Evolutionary conservation across 176 grass and related monocot species (phyloP).

Genomic region (Otatea glauca): DNA sequence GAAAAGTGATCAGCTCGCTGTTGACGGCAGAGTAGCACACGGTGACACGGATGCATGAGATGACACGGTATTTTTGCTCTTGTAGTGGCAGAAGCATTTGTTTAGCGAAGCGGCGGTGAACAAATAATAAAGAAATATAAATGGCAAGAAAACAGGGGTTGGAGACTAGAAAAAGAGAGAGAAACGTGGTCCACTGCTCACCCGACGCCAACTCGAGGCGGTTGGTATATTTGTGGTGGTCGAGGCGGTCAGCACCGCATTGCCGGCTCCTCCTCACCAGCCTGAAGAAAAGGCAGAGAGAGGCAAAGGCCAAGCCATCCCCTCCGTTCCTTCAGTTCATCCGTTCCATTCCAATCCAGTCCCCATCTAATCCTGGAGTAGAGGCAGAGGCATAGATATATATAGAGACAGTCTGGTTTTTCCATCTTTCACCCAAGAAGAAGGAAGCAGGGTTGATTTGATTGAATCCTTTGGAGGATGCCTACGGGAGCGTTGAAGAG

Average conservation of each 20-base stretch:
- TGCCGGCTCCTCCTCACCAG: conserved; percentile 6
- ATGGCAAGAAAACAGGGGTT: not conserved
- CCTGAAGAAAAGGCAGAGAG: conserved; percentile 30
- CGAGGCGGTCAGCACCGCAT: conserved; percentile 46
- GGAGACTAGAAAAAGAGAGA: not conserved
- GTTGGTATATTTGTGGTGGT: conserved; percentile 54
- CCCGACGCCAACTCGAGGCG: conserved; percentile 15
- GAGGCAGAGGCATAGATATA: not conserved
- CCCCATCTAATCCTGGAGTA: not conserved
- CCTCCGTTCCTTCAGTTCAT: conserved; percentile 43
- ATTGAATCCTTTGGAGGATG: conserved; percentile 1
- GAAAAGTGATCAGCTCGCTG: no score
- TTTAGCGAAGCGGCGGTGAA: conserved; percentile 11
- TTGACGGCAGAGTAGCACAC: not conserved
- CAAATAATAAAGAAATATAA: not conserved
- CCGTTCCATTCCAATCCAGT: not conserved
- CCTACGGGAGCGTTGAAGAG: conserved; percentile 41
- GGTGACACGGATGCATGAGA: not conserved
- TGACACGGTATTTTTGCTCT: not conserved
- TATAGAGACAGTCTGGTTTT: not conserved
- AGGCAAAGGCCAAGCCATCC: conserved; percentile 28
- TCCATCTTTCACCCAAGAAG: no score
- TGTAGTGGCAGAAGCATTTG: not conserved
- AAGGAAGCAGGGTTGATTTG: not conserved
- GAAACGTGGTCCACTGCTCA: conserved; percentile 53